Evolutionary conservation across 176 grass and related monocot genomes (phyloP), one percentile per base, ranked within the genome.

Genomic region (Zizania latifolia): DNA sequence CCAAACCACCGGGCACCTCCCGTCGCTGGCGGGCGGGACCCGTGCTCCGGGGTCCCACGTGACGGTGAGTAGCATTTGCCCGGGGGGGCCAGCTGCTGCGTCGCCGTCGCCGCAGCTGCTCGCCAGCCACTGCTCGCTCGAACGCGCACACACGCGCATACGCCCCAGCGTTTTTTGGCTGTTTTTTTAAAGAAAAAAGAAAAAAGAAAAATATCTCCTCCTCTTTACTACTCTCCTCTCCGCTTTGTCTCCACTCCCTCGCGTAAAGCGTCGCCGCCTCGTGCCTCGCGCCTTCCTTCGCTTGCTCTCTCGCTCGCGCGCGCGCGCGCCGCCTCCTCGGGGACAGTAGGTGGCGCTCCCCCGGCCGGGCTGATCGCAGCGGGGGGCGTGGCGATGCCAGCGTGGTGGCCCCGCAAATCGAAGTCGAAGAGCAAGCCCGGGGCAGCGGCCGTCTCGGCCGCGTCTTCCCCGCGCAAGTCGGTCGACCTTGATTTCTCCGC

Each of bases 61-160:
- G 31, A 30, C 68, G 10, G 69, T 1, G 19, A 24, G 23, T 5
- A 1, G 34, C 31, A 14, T 15, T 8, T 13, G 0, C 45, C 38
- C 8, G 17, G 12, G 8, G 45, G 15, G 37, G 4, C 16, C 62
- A 27, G 62, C 5, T 51, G 35, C n/a, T n/a, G 8, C 4, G 37
- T 68, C 65, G 72, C 35, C 71, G 57, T 56, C 44, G 71, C 57
- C 5, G 59, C 75, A 72, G 82, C 71, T 40, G 70, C n/a, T 66
- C 72, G 79, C 60, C 85, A 60, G 67, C 67, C 74, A 87, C 74
- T 76, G n/a, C n/a, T n/a, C n/a, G n/a, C n/a, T n/a, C n/a, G n/a
- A n/a, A n/a, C n/a, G n/a, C n/a, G n/a, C n/a, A n/a, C n/a, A n/a
- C n/a, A n/a, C n/a, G n/a, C n/a, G n/a, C n/a, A n/a, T n/a, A n/a